Base-by-base conservation (phyloP, 1,284 basidiomycete species). In the Rhodotorula glutinis region DNA sequence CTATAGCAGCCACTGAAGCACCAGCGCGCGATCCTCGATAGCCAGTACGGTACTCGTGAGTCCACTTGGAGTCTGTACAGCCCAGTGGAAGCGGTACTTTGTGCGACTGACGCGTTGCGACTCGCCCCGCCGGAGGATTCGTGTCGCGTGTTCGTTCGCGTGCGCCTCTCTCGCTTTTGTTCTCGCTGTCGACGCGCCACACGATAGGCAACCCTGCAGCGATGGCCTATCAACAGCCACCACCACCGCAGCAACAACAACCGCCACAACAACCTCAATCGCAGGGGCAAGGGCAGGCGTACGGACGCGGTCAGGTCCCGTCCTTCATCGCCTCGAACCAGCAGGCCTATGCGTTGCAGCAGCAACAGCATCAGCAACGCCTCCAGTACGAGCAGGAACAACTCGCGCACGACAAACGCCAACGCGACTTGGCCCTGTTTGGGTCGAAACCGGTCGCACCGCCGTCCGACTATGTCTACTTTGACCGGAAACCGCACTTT, bases 401-500 rank as follows among this genome's bases (percentile, higher is more conserved):
- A 38, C 65, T 63, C 60, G 41, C n/a, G 43, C 56, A 46, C 27
- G 30, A 44, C 29, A 52, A 63, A 56, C 66, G 61, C 38, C 55
- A 66, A 52, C 43, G 59, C 43, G 57, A 65, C 66, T 57, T 25
- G 47, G 49, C 43, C 56, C 63, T 56, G 55, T 56, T 61, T 30
- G 46, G 55, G 41, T 5, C 25, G 10, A 44, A 46, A 8, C 58
- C 58, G 14, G 27, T 59, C 57, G 81, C 63, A 23, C 82, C 81
- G 25, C 79, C 81, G 29, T 10, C 27, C 27, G 56, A 57, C 30
- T 91, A 98, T 81, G 93, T 98, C 75, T 97, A 95, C 82, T 98
- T 98, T 81, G 90, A 96, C 79, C 85, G 95, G 61, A 88, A 88
- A 61, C 90, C 90, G 2, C 81, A 84, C 21, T 95, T 97, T 82